These are phyloP conservation scores for Tilletia horrida DNA, from an alignment of 1,284 basidiomycete species.

Conservation along the genomic window DNA sequence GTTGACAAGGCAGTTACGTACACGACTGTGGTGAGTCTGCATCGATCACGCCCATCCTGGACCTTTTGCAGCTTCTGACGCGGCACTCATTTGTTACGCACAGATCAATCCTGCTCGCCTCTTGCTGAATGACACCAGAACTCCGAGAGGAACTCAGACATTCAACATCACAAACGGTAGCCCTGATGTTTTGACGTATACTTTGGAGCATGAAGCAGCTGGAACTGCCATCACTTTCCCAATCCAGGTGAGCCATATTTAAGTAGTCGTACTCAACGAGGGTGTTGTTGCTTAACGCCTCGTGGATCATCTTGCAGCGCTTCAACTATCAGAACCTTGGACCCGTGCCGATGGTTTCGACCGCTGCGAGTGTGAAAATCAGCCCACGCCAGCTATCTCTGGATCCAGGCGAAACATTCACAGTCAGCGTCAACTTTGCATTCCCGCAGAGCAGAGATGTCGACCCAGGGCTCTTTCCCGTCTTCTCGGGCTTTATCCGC, in stretches of 20 bases:
- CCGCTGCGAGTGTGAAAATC: slow-evolving; percentile 16
- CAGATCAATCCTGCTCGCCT: slow-evolving; percentile 13
- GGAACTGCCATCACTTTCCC: slow-evolving; percentile 20
- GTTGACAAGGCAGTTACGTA: slow-evolving; percentile 19
- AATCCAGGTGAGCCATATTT: neutral
- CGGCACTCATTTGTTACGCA: no score
- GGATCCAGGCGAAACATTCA: slow-evolving; percentile 15
- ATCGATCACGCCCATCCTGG: neutral
- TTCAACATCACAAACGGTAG: slow-evolving; percentile 18
- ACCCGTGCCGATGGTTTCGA: slow-evolving; percentile 18
- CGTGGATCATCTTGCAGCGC: neutral
- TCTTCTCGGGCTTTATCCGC: slow-evolving; percentile 20
- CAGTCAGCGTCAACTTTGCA: slow-evolving; percentile 14
- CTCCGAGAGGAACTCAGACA: neutral
- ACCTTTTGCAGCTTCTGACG: no score
- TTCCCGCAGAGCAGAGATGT: slow-evolving; percentile 7
- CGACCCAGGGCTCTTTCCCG: slow-evolving; percentile 19
- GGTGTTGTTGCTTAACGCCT: no score
- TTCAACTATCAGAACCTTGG: slow-evolving; percentile 16
- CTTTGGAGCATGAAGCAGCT: slow-evolving; percentile 17
- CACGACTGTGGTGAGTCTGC: slow-evolving; percentile 17
- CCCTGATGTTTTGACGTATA: slow-evolving; percentile 6
- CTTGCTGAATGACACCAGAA: slow-evolving; percentile 16
- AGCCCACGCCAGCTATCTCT: slow-evolving; percentile 15
- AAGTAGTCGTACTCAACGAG: no score